A percentile compares a stretch with the other conserved stretches of the same genome.
Conservation (phyloP, 208 protist species). For the Lotmaria passim region DNA sequence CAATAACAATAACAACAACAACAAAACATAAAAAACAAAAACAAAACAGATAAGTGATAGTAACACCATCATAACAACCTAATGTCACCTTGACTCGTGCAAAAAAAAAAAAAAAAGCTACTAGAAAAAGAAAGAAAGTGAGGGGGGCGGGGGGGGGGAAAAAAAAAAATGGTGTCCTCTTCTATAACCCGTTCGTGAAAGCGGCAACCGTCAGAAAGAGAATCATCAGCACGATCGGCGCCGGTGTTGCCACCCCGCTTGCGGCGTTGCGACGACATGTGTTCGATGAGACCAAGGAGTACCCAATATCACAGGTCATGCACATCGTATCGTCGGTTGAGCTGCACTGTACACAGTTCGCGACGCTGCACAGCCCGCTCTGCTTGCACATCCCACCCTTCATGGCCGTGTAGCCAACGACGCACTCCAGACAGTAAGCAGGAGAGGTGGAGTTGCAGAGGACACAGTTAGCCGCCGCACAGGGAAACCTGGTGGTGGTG, state of each 20-base stretch:
- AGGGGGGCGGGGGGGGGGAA: not conserved
- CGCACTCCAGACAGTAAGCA: not conserved
- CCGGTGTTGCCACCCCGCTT: not conserved
- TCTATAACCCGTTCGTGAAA: not conserved
- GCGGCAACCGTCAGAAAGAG: not conserved
- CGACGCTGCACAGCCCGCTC: conserved; percentile 4
- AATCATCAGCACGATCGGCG: not conserved
- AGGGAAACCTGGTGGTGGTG: not conserved
- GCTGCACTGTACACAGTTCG: not conserved
- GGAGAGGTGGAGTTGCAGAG: not conserved
- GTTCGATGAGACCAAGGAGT: not conserved
- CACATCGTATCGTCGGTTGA: not conserved
- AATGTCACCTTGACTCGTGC: too few relatives aligned
- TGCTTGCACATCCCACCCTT: conserved; percentile 1
- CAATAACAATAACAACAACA: too few relatives aligned
- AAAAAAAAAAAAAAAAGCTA: too few relatives aligned
- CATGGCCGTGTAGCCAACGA: not conserved
- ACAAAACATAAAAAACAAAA: too few relatives aligned
- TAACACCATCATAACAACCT: too few relatives aligned
- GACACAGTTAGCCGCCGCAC: not conserved
- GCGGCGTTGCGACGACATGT: not conserved
- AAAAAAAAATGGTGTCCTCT: not conserved
- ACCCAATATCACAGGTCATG: not conserved
- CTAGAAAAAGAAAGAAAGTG: too few relatives aligned
- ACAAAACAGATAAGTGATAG: too few relatives aligned